Evolutionary conservation across 192 early-diverging fungal species (phyloP), one percentile per base, ranked within the genome.

Genomic region (Phlyctochytrium planicorne): DNA sequence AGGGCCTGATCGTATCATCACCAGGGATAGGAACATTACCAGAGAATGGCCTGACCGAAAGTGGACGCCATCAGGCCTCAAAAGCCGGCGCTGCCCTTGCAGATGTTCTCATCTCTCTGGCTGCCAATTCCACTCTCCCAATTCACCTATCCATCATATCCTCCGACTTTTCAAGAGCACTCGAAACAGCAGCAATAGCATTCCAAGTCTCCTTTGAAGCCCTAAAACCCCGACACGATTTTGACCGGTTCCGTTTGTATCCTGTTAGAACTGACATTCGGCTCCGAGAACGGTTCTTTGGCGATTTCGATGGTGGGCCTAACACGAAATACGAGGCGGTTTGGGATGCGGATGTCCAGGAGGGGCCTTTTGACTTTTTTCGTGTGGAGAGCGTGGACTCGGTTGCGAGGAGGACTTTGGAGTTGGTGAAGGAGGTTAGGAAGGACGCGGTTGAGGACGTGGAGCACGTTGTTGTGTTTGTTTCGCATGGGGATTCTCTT

Each of bases 281-380:
- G 12, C 79, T 88, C n/a, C 71, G 82, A 24, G 86, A 88, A 53
- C 72, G 86, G 14, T 78, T 70, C 40, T 88, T 83, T 73, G 86
- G 86, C 12, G 69, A 80, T 4, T 82, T 79, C 59, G 86, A 88
- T 37, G 79, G 84, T 72, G 53, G 66, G 29, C 65, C 73, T 4
- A 79, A 79, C 23, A 50, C 62, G 6, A 61, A 74, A 10, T 88
- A 88, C 37, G 34, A 68, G 0, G 6, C 10, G 1, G 78, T 79
- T 0, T 88, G 84, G 82, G 63, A 34, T 0, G 70, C 68, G 27
- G 86, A 88, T 59, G 72, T 47, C 0, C 24, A 34, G 30, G 52
- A 23, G 40, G 40, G 40, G 40, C 10, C 6, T 20, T 6, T 14
- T 6, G 40, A 47, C 10, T 6, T 6, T 47, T 6, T 6, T 6